Evolutionary conservation across 148 eudicot species (phyloP).

Genomic region (Camellia lanceoleosa): DNA sequence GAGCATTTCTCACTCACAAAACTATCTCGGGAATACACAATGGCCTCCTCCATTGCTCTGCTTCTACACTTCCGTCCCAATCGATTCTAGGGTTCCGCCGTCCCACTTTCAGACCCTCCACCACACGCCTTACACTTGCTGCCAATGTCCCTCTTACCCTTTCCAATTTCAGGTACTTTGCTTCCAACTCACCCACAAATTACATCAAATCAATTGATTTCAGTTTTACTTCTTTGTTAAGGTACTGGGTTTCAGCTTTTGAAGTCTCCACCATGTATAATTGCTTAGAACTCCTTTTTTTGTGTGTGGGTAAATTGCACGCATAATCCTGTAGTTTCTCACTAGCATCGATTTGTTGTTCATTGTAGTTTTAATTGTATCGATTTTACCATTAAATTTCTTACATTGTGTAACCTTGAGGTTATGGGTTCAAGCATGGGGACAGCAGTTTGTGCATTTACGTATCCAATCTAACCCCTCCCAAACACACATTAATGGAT

Average conservation of each 20-base stretch:
- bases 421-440: too few species aligned
- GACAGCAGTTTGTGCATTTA: too few species aligned
- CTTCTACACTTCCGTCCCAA: neutral
- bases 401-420: too few species aligned
- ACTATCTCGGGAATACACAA: neutral
- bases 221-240: neutral
- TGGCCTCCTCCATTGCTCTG: slow-evolving; percentile 10
- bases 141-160: neutral
- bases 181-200: neutral
- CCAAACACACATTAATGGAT: too few species aligned
- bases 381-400: too few species aligned
- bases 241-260: neutral
- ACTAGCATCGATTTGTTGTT: too few species aligned
- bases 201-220: neutral
- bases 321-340: too few species aligned
- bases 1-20: neutral
- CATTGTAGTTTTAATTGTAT: too few species aligned
- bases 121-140: neutral
- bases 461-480: too few species aligned
- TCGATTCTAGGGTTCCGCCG: slow-evolving; percentile 16
- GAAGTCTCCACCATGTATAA: neutral
- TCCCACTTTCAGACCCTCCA: neutral
- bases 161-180: slow-evolving; percentile 4
- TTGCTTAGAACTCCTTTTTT: neutral
- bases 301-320: too few species aligned